A percentile compares a stretch with the other conserved stretches of the same genome.
phyloP scores from a whole-genome alignment of 2,329 filamentous ascomycete genomes.

The Calonectria leucothoes region DNA sequence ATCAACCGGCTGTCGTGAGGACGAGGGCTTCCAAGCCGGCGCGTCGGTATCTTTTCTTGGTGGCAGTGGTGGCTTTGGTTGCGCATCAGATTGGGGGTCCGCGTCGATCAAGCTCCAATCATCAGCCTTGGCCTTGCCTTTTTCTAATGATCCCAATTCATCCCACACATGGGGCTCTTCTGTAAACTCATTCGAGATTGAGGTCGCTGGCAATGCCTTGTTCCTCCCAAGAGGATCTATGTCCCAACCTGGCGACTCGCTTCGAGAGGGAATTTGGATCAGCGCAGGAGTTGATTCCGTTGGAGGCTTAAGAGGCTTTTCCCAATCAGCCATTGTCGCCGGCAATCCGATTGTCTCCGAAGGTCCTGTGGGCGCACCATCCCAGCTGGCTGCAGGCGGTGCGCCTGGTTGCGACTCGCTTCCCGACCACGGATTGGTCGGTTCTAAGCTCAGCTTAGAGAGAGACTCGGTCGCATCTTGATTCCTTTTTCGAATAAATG shows the following conservation, averaged over 20 bases:
- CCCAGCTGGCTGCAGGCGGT: conserved; percentile 32
- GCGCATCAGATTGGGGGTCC: conserved; percentile 36
- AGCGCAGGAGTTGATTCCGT: conserved; percentile 46
- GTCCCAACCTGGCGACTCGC: conserved; percentile 54
- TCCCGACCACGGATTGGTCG: conserved; percentile 50
- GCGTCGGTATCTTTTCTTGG: conserved; percentile 46
- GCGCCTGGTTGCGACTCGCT: conserved; percentile 20
- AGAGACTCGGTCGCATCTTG: conserved; percentile 49
- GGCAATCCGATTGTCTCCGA: not conserved
- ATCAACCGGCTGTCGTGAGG: conserved; percentile 56
- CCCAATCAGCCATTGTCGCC: conserved; percentile 39
- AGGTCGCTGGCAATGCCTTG: conserved; percentile 39
- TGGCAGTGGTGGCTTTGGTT: conserved; percentile 51
- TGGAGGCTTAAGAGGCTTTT: conserved; percentile 43
- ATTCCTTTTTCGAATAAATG: conserved; percentile 63
- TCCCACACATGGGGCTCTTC: conserved; percentile 64
- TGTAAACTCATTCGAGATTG: conserved; percentile 48
- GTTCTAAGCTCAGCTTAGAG: conserved; percentile 56
- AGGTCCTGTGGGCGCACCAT: conserved; percentile 30
- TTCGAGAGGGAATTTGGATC: conserved; percentile 52
- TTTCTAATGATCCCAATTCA: conserved; percentile 54
- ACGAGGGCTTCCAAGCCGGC: conserved; percentile 52
- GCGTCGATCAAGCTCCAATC: conserved; percentile 66
- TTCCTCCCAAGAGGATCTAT: conserved; percentile 46
- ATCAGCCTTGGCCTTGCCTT: conserved; percentile 58